Evolutionary conservation across 306 rosid species (phyloP).

Genomic region (Ammopiptanthus mongolicus): DNA sequence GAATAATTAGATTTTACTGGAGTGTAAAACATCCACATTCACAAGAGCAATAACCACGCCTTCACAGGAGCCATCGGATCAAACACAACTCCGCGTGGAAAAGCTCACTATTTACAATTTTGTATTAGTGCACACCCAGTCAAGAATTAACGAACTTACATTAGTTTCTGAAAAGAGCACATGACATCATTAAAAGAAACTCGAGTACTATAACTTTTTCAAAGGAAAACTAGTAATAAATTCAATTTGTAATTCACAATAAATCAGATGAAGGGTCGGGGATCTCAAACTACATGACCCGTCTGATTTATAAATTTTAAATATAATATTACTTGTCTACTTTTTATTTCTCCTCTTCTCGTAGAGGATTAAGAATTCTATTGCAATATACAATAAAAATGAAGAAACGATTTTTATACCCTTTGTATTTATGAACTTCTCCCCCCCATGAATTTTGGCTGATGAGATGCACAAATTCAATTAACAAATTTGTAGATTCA

Average conservation of each 20-base stretch:
- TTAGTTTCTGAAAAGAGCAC: constrained; percentile 1
- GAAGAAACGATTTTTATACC: background rate
- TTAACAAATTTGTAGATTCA: constrained; percentile 19
- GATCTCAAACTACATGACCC: constrained; percentile 5
- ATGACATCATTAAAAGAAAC: background rate
- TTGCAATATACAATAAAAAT: constrained; percentile 19
- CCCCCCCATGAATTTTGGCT: background rate
- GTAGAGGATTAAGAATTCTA: background rate
- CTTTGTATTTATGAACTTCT: background rate
- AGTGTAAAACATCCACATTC: background rate
- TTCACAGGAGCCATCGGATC: too few relatives aligned
- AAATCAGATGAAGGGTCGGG: constrained; percentile 7
- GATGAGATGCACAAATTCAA: constrained; percentile 10
- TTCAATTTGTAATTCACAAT: constrained; percentile 9
- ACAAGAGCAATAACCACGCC: too few relatives aligned
- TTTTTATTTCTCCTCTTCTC: background rate
- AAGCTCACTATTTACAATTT: background rate
- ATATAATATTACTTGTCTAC: background rate
- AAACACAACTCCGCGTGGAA: too few relatives aligned
- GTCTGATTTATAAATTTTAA: background rate
- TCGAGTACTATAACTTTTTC: background rate
- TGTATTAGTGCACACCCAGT: background rate
- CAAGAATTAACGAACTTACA: background rate
- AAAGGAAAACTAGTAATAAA: background rate
- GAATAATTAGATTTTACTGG: too few relatives aligned